phyloP scores from a whole-genome alignment of 1,139 yeast species.

The Scheffersomyces parashehatae region DNA sequence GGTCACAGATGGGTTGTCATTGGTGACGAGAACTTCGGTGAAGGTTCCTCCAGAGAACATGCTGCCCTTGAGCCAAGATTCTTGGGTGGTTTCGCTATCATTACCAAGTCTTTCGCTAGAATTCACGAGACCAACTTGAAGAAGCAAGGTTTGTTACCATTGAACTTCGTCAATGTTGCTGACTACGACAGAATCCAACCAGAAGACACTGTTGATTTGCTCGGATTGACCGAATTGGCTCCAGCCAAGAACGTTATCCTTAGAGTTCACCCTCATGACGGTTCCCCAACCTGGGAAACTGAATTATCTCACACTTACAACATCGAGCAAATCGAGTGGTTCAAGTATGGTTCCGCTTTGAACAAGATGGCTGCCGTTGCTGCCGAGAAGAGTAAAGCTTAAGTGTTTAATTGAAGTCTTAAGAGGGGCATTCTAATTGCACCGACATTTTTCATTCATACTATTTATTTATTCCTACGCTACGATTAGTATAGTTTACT shows the following conservation, averaged over 20 bases:
- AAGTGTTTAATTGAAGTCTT: background rate
- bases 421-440: background rate
- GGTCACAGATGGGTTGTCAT: constrained; percentile 96
- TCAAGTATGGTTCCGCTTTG: constrained; percentile 98
- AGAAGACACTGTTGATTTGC: constrained; percentile 83
- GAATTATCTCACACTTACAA: constrained; percentile 95
- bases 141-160: constrained; percentile 68
- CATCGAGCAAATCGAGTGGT: constrained; percentile 97
- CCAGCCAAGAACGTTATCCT: constrained; percentile 89
- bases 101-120: constrained; percentile 97
- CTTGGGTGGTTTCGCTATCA: constrained; percentile 97
- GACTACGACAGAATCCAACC: constrained; percentile 95
- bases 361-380: constrained; percentile 83
- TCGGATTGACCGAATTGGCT: constrained; percentile 82
- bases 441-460: background rate
- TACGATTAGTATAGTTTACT: background rate
- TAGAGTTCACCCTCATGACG: constrained; percentile 89
- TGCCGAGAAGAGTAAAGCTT: constrained; percentile 2
- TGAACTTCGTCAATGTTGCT: constrained; percentile 83
- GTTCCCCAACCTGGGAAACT: constrained; percentile 77
- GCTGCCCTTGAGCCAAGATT: constrained; percentile 99
- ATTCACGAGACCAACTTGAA: constrained; percentile 55
- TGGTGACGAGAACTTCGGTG: constrained; percentile 99
- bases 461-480: background rate
- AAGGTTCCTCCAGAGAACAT: constrained; percentile 99